Conservation (phyloP, 176 grass and related monocot genomes). For the Urochloa ruziziensis region DNA sequence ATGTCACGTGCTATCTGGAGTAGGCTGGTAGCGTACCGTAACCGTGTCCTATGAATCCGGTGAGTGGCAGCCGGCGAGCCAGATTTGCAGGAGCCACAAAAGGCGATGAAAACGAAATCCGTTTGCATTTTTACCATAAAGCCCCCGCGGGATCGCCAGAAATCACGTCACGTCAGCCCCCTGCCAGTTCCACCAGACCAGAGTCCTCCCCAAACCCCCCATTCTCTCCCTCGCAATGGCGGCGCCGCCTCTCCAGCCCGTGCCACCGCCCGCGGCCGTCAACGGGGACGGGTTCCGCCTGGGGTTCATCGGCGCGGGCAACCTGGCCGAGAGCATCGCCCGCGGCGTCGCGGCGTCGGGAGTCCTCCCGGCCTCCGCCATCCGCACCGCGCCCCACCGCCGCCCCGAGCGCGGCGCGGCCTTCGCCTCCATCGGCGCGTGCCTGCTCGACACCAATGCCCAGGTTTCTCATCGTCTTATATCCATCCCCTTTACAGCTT, state of each 20-base stretch:
- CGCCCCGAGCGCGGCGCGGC: slow-evolving; percentile 61
- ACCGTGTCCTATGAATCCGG: background rate
- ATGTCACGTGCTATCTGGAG: background rate
- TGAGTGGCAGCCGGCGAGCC: background rate
- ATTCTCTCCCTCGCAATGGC: slow-evolving; percentile 34
- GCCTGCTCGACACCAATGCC: slow-evolving; percentile 64
- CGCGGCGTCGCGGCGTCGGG: slow-evolving; percentile 70
- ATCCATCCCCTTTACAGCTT: too few relatives aligned
- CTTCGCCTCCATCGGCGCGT: slow-evolving; percentile 68
- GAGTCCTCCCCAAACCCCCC: too few relatives aligned
- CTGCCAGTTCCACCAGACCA: background rate
- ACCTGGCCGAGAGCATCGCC: slow-evolving; percentile 95
- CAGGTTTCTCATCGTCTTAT: slow-evolving; percentile 27
- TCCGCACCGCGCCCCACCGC: slow-evolving; percentile 75
- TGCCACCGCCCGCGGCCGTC: background rate
- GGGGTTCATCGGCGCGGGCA: slow-evolving; percentile 82
- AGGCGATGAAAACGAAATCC: background rate
- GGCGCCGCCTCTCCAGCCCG: slow-evolving; percentile 31
- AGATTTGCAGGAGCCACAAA: background rate
- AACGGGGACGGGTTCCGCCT: slow-evolving; percentile 50
- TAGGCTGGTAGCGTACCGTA: background rate
- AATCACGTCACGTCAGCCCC: background rate
- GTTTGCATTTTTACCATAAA: background rate
- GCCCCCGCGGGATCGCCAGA: background rate
- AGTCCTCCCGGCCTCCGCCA: slow-evolving; percentile 63